A percentile compares a stretch with the other conserved stretches of the same genome.
Conservation (phyloP, 2,329 filamentous ascomycete genomes). For the Capronia americana region DNA sequence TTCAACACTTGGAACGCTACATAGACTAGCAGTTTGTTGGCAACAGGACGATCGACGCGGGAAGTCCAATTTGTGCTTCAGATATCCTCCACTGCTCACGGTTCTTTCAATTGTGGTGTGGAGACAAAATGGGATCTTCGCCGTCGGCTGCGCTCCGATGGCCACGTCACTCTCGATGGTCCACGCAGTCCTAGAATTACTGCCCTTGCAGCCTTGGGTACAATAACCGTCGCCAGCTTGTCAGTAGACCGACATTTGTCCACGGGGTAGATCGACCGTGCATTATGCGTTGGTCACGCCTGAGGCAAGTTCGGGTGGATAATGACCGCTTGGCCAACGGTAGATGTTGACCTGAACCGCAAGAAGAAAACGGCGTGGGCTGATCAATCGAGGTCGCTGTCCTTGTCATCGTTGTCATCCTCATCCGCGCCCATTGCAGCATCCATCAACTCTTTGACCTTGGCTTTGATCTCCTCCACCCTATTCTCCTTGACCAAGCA, state of each 20-base stretch:
- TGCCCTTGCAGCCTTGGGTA: neutral
- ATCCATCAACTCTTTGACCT: conserved; percentile 41
- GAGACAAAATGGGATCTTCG: neutral
- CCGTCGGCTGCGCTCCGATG: neutral
- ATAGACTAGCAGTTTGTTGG: neutral
- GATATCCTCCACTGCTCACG: neutral
- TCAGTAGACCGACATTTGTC: neutral
- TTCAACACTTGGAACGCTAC: neutral
- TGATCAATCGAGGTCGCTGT: conserved; percentile 39
- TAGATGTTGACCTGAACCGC: neutral
- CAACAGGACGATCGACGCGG: neutral
- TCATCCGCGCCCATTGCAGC: conserved; percentile 40
- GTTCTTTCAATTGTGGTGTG: neutral
- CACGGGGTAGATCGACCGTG: neutral
- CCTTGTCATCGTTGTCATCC: conserved; percentile 40
- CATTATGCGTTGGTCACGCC: neutral
- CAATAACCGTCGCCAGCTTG: neutral
- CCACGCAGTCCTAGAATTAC: neutral
- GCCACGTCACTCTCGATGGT: neutral
- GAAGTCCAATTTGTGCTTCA: conserved; percentile 2
- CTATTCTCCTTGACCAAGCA: conserved; percentile 41
- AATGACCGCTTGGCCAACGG: neutral
- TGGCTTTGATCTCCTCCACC: conserved; percentile 41
- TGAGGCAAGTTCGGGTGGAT: neutral
- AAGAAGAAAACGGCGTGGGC: conserved; percentile 32